Evolutionary conservation across 176 grass and related monocot genomes (phyloP).

Genomic region (Ensete glaucum): DNA sequence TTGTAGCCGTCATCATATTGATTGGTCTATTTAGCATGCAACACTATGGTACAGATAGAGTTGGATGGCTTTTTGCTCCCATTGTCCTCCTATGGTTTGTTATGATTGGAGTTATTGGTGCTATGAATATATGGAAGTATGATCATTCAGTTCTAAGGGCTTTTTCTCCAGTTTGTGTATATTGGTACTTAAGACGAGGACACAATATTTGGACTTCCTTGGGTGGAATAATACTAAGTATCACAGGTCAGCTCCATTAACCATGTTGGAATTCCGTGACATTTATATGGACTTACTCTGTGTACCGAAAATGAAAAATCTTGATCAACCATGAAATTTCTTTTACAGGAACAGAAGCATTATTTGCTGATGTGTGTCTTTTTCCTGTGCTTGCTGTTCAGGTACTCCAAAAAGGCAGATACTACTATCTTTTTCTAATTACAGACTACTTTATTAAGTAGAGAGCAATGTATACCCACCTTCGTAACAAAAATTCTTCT

Average conservation of each 20-base stretch:
- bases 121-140: conserved; percentile 73
- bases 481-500: conserved; percentile 5
- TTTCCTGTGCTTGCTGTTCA: conserved; percentile 93
- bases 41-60: conserved; percentile 94
- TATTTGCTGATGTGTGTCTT: conserved; percentile 94
- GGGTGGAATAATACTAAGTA: conserved; percentile 89
- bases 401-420: conserved; percentile 26
- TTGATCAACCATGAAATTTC: neutral
- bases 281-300: neutral
- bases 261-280: neutral
- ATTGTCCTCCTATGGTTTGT: conserved; percentile 90
- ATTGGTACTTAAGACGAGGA: conserved; percentile 44
- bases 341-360: conserved; percentile 82
- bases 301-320: too few species aligned
- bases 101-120: conserved; percentile 70
- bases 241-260: conserved; percentile 47
- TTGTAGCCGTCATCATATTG: conserved; percentile 86
- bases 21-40: conserved; percentile 98
- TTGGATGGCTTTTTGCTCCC: conserved; percentile 95
- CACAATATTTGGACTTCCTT: conserved; percentile 57
- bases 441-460: too few species aligned
- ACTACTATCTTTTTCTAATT: too few species aligned
- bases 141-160: conserved; percentile 68
- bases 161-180: conserved; percentile 71
- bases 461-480: too few species aligned